These are phyloP conservation scores for Alternaria gaisen DNA, from an alignment of 2,329 filamentous ascomycete species.

Conservation along the genomic window DNA sequence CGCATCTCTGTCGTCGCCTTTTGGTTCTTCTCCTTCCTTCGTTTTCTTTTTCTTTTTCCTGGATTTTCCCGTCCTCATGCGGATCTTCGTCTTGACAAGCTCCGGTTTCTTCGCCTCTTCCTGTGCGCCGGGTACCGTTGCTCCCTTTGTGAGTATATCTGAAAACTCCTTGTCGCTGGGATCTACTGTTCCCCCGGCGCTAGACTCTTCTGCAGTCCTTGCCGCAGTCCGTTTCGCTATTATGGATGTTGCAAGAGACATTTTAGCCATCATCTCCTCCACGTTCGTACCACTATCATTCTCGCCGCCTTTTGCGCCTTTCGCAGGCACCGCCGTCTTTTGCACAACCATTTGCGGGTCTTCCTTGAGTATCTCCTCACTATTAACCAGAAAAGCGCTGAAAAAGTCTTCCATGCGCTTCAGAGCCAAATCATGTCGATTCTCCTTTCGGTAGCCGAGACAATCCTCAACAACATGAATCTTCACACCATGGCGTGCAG, in stretches of 20 bases:
- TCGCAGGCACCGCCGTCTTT: slow-evolving; percentile 14
- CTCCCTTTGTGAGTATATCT: slow-evolving; percentile 37
- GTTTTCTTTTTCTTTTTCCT: slow-evolving; percentile 34
- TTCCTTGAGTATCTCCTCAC: slow-evolving; percentile 65
- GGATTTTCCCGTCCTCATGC: slow-evolving; percentile 45
- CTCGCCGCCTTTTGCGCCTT: slow-evolving; percentile 17
- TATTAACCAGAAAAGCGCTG: slow-evolving; percentile 72
- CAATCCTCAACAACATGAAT: slow-evolving; percentile 90
- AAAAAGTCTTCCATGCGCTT: slow-evolving; percentile 76
- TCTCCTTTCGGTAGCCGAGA: slow-evolving; percentile 77
- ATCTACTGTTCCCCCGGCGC: slow-evolving; percentile 6
- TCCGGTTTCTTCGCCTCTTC: slow-evolving; percentile 25
- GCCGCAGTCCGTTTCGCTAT: slow-evolving; percentile 20
- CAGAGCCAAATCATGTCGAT: slow-evolving; percentile 75
- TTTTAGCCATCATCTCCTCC: slow-evolving; percentile 31
- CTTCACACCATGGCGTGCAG: slow-evolving; percentile 84
- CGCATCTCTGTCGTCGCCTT: slow-evolving; percentile 20
- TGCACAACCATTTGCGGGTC: slow-evolving; percentile 21
- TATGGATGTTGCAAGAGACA: slow-evolving; percentile 31
- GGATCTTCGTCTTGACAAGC: slow-evolving; percentile 48
- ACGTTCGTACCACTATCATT: slow-evolving; percentile 30
- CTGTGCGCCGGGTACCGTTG: slow-evolving; percentile 24
- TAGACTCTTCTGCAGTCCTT: slow-evolving; percentile 17
- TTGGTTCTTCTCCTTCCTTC: slow-evolving; percentile 30
- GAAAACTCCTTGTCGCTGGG: slow-evolving; percentile 44